Conservation (phyloP, 306 rosid species). For the Trifolium fragiferum region DNA sequence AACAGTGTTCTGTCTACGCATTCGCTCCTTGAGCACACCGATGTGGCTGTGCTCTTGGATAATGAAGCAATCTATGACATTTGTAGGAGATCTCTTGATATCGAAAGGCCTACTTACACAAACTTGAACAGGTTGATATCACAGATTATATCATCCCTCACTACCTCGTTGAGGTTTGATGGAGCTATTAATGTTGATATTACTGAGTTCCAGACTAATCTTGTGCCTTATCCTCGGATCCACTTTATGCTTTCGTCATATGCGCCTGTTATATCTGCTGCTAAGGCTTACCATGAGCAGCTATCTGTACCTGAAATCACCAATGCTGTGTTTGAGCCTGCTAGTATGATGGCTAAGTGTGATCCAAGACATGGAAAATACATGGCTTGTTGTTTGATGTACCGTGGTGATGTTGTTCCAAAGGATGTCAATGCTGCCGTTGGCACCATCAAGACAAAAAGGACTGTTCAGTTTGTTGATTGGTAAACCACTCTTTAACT, state of each 20-base stretch:
- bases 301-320: conserved; percentile 95
- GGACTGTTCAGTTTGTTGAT: conserved; percentile 98
- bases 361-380: conserved; percentile 99
- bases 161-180: conserved; percentile 96
- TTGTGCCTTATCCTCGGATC: conserved; percentile 94
- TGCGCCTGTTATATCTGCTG: conserved; percentile 98
- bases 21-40: conserved; percentile 96
- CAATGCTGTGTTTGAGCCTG: conserved; percentile 95
- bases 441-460: conserved; percentile 88
- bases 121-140: conserved; percentile 93
- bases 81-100: conserved; percentile 90
- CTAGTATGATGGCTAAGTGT: conserved; percentile 99
- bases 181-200: conserved; percentile 96
- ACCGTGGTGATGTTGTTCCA: conserved; percentile 97
- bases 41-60: conserved; percentile 91
- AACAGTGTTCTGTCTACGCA: conserved; percentile 98
- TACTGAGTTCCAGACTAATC: conserved; percentile 98
- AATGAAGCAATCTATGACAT: conserved; percentile 97
- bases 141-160: conserved; percentile 90
- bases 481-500: conserved; percentile 61
- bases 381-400: conserved; percentile 99
- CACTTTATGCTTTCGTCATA: conserved; percentile 98
- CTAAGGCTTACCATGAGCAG: conserved; percentile 97
- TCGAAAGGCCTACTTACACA: conserved; percentile 95
- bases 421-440: conserved; percentile 98